Base-by-base conservation (phyloP, 2,329 filamentous ascomycete species). In the Trichoderma citrinoviride region DNA sequence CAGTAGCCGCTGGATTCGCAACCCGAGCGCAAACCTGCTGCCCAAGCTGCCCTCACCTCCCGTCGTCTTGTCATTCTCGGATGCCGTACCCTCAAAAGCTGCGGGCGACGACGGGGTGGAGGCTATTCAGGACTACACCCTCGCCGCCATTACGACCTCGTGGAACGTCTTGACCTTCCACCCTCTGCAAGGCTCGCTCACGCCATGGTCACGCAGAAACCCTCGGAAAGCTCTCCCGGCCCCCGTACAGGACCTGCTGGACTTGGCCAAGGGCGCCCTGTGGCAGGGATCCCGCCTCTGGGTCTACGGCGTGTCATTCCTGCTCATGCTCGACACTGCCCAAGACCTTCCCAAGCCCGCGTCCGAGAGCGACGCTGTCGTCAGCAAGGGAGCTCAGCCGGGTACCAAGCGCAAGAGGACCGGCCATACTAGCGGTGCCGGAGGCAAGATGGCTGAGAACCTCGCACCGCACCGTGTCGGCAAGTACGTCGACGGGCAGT, bases 271-370 rank as follows among this genome's bases (percentile, higher is more conserved):
- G 80, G 93, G 93, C 3, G 87, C 88, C 27, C 77, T 97, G 44
- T 98, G 94, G 93, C 90, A 96, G 73, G 81, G 89, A 1, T 80
- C 81, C 29, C 85, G 94, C 15, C 78, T 94, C 7, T 98, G 94
- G 92, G 79, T 98, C 21, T 97, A 96, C 72, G 93, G 94, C 7
- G 85, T 87, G 46, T 88, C 86, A 1, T 98, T 93, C 84, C 77
- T 99, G 25, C 93, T 91, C 79, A 98, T 98, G 93, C 86, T 99
- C 66, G 93, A 98, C 75, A 80, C 96, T 33, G 85, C 85, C 21
- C 84, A 85, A 71, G 90, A 97, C 74, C 83, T 95, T 27, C 73
- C 73, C n/a, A 71, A 73, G 43, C 68, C 72, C 1, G 65, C 69
- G 1, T 69, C 68, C 1, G 71, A 75, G 17, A 68, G 73, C n/a